Percentiles rank a stretch among this genome's conserved stretches.
These are phyloP conservation scores for Collybia sordida DNA, from an alignment of 768 basidiomycete genomes.

Conservation along the genomic window DNA sequence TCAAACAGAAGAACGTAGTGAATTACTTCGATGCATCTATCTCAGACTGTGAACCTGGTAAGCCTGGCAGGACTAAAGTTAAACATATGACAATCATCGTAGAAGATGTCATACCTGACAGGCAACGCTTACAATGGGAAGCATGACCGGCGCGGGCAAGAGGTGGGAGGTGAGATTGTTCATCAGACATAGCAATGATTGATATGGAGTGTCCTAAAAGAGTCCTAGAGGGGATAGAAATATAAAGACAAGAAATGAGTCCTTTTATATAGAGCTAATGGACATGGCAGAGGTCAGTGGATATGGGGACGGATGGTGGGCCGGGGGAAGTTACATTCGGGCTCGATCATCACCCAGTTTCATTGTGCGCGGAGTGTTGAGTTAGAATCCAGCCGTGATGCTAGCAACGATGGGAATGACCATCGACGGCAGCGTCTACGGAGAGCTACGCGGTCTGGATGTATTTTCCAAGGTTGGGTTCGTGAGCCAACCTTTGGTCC, in stretches of 20 bases:
- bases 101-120: conserved; percentile 39
- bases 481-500: conserved; percentile 3
- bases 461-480: conserved; percentile 2
- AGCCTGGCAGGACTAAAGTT: conserved; percentile 27
- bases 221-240: not conserved
- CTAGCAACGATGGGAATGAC: not conserved
- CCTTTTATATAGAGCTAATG: conserved; percentile 14
- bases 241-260: conserved; percentile 1
- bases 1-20: not conserved
- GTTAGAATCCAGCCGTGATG: not conserved
- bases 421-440: too few species aligned
- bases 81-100: conserved; percentile 1
- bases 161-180: conserved; percentile 23
- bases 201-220: not conserved
- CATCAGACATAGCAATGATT: conserved; percentile 6
- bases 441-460: not conserved
- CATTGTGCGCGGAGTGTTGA: conserved; percentile 13
- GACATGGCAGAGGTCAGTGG: conserved; percentile 10
- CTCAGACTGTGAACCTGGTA: conserved; percentile 69
- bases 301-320: conserved; percentile 13
- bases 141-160: conserved; percentile 56
- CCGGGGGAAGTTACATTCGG: conserved; percentile 8
- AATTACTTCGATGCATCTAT: conserved; percentile 71
- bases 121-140: conserved; percentile 64
- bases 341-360: conserved; percentile 14